These are phyloP conservation scores for Plasmodium gaboni DNA, from an alignment of 169 alveolate genomes.

Conservation along the genomic window DNA sequence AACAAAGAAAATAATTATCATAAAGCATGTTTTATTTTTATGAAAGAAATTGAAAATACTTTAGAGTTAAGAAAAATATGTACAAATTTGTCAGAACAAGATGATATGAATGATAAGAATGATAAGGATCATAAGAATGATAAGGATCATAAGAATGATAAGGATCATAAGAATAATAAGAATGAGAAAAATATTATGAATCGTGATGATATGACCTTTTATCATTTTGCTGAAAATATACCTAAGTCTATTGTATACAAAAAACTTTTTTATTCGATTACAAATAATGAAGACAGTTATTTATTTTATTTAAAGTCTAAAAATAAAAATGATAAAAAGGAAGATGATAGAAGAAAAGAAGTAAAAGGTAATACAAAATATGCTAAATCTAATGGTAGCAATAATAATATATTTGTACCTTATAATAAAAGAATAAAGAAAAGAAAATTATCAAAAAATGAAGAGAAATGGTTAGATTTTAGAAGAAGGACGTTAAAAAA, in stretches of 20 bases:
- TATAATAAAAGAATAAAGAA: slow-evolving; percentile 23
- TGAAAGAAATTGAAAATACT: slow-evolving; percentile 42
- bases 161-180: too few relatives aligned
- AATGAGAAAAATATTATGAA: too few relatives aligned
- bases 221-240: slow-evolving; percentile 10
- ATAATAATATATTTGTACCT: slow-evolving; percentile 6
- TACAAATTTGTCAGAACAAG: slow-evolving; percentile 24
- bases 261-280: slow-evolving; percentile 47
- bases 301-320: slow-evolving; percentile 5
- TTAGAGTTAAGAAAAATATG: slow-evolving; percentile 39
- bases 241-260: slow-evolving; percentile 29
- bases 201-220: slow-evolving; percentile 2
- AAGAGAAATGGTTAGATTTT: slow-evolving; percentile 65
- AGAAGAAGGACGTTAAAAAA: slow-evolving; percentile 68
- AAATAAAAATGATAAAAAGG: background rate
- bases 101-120: background rate
- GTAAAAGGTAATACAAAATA: background rate
- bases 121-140: too few relatives aligned
- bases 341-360: background rate
- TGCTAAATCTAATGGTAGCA: background rate
- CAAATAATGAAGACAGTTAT: slow-evolving; percentile 34
- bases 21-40: slow-evolving; percentile 17
- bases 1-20: slow-evolving; percentile 9
- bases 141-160: too few relatives aligned
- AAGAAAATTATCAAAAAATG: slow-evolving; percentile 36